Base-by-base conservation (phyloP, 169 alveolate species). In the Babesia bigemina region DNA sequence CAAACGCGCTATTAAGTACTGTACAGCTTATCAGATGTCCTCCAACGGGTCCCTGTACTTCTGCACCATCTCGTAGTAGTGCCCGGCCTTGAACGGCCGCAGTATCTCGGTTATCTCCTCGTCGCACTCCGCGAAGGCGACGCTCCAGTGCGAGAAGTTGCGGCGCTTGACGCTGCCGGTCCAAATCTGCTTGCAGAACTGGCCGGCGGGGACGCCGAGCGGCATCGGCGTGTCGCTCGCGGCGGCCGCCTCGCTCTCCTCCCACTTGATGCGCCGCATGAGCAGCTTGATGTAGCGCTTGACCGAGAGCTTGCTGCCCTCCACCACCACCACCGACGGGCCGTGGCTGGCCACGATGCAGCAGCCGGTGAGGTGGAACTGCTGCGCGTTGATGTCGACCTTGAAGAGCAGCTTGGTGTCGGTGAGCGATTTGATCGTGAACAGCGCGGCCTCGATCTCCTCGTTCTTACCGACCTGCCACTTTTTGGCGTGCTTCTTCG, bases 281-380 rank as follows among this genome's bases (percentile, higher is more conserved):
- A 82, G 81, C 63, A 82, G 81, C 67, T 82, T 82, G 33, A 70
- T 71, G 69, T 82, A 82, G 39, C 89, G 58, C 66, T 73, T 72
- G 24, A 82, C 58, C 9, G 84, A 58, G 53, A 82, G 63, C 74
- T 71, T 73, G 76, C 89, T 73, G 50, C 93, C 93, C 62, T 89
- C 94, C 0, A 89, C 86, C 39, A 84, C 91, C 21, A 89, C 52
- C 48, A 88, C 28, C 28, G 89, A 63, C 8, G 90, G 91, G 16
- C 66, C 86, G 55, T 66, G 66, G 29, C 94, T 90, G 59, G 86
- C 74, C 22, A 94, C 78, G 67, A 94, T 85, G 63, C 96, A 93
- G 19, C 91, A 92, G 24, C 97, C 97, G 10, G 97, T 92, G 45
- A 94, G 87, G 85, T 94, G 97, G 45, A 91, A 87, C 76, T 94